phyloP scores from a whole-genome alignment of 176 grass and related monocot genomes.

The Oryza punctata region DNA sequence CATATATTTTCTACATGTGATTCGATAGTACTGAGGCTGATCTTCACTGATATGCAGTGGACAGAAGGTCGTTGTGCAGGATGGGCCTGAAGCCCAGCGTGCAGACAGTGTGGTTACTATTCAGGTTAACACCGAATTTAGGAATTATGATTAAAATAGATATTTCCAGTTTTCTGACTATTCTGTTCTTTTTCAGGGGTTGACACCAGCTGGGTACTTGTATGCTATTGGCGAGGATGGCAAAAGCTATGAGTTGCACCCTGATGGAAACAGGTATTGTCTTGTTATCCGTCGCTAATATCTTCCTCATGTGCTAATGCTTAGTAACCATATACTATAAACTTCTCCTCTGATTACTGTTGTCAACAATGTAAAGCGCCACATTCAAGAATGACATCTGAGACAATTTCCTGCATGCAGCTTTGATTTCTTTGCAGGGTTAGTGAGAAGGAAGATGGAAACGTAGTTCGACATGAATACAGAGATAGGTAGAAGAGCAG shows the following conservation, averaged over 20 bases:
- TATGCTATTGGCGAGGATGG: conserved; percentile 60
- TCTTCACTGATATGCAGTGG: conserved; percentile 57
- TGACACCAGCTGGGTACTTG: conserved; percentile 76
- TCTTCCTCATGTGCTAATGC: not conserved
- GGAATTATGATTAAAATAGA: not conserved
- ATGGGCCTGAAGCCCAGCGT: conserved; percentile 48
- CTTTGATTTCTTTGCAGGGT: conserved; percentile 95
- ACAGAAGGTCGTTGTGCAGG: conserved; percentile 76
- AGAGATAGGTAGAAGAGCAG: not conserved
- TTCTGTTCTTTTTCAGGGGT: conserved; percentile 50
- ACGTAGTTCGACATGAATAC: conserved; percentile 10
- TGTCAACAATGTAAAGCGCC: not conserved
- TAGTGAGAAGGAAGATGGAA: conserved; percentile 81
- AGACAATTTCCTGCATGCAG: conserved; percentile 48
- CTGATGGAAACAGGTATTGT: conserved; percentile 87
- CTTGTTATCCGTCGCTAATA: not conserved
- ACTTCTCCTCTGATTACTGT: not conserved
- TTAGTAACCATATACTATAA: not conserved
- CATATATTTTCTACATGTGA: conserved; percentile 15
- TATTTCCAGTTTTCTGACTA: conserved; percentile 17
- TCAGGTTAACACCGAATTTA: conserved; percentile 49
- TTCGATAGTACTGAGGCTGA: conserved; percentile 18
- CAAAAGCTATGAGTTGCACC: conserved; percentile 78
- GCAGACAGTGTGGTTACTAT: conserved; percentile 62
- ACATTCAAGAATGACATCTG: conserved; percentile 7